A percentile compares a stretch with the other conserved stretches of the same genome.
Conservation (phyloP, 2,329 filamentous ascomycete species). For the Ophiosphaerella narmari region DNA sequence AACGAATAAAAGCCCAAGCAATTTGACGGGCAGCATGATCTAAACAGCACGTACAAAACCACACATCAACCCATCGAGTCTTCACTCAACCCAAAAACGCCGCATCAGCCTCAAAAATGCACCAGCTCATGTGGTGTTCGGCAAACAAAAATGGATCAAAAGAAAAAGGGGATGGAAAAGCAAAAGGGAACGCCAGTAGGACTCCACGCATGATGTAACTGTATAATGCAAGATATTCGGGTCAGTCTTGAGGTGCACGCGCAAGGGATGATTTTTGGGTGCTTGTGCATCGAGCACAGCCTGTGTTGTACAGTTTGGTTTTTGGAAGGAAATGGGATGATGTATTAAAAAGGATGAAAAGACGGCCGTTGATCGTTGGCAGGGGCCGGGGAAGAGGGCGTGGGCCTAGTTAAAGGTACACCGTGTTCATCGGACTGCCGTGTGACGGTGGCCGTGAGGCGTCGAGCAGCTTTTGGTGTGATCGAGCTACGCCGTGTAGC, state of each 20-base stretch:
- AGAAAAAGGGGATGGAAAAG: not conserved
- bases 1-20: too few species aligned
- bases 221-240: constrained; percentile 2
- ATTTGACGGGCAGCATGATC: too few species aligned
- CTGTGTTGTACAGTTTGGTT: constrained; percentile 25
- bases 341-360: constrained; percentile 10
- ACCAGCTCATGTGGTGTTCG: too few species aligned
- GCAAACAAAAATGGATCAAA: not conserved
- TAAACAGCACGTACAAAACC: not conserved
- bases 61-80: not conserved
- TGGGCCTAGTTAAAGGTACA: constrained; percentile 48
- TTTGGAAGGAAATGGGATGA: not conserved
- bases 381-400: constrained; percentile 19
- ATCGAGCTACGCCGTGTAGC: constrained; percentile 12
- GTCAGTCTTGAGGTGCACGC: not conserved
- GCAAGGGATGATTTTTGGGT: constrained; percentile 9
- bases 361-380: not conserved
- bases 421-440: constrained; percentile 13
- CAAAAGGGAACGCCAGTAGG: constrained; percentile 16
- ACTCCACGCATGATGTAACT: constrained; percentile 23
- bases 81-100: constrained; percentile 3
- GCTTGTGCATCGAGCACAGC: constrained; percentile 13
- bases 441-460: constrained; percentile 19
- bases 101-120: not conserved
- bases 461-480: constrained; percentile 22